These are phyloP conservation scores for Blastobotrys robertii DNA, from an alignment of 805 yeast genomes.

Conservation along the genomic window DNA sequence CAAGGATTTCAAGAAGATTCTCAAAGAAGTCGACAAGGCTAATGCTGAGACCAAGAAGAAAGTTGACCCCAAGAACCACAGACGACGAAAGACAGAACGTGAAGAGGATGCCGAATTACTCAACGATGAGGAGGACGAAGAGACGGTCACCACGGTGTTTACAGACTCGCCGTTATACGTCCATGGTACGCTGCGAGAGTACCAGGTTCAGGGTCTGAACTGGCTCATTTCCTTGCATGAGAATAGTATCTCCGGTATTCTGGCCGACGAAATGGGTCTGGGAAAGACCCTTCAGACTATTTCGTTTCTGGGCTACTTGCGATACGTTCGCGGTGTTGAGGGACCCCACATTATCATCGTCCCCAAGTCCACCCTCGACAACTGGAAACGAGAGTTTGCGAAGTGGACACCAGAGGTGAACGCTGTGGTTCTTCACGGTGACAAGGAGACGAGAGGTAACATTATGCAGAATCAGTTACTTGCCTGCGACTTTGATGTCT, in stretches of 20 bases:
- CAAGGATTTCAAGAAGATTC: constrained; percentile 37
- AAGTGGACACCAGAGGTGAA: constrained; percentile 94
- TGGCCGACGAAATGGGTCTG: constrained; percentile 98
- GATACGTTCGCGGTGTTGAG: constrained; percentile 63
- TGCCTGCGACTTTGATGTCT: constrained; percentile 74
- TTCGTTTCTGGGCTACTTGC: constrained; percentile 76
- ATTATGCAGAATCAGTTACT: constrained; percentile 51
- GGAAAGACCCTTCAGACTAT: constrained; percentile 95
- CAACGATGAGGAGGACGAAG: constrained; percentile 59
- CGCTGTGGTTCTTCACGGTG: constrained; percentile 77
- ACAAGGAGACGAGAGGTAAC: constrained; percentile 61
- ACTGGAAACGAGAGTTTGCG: constrained; percentile 90
- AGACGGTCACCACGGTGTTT: constrained; percentile 48
- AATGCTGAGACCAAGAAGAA: constrained; percentile 15
- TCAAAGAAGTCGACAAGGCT: constrained; percentile 25
- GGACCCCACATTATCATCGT: constrained; percentile 91
- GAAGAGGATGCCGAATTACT: constrained; percentile 88
- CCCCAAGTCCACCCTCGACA: constrained; percentile 91
- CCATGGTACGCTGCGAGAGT: constrained; percentile 69
- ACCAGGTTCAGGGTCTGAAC: constrained; percentile 89
- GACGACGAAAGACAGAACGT: constrained; percentile 38
- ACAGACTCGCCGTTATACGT: constrained; percentile 77
- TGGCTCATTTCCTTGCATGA: constrained; percentile 87
- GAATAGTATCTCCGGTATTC: constrained; percentile 78
- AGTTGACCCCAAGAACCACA: constrained; percentile 29